Conservation (phyloP, 306 rosid species). For the Cucumis hystrix region DNA sequence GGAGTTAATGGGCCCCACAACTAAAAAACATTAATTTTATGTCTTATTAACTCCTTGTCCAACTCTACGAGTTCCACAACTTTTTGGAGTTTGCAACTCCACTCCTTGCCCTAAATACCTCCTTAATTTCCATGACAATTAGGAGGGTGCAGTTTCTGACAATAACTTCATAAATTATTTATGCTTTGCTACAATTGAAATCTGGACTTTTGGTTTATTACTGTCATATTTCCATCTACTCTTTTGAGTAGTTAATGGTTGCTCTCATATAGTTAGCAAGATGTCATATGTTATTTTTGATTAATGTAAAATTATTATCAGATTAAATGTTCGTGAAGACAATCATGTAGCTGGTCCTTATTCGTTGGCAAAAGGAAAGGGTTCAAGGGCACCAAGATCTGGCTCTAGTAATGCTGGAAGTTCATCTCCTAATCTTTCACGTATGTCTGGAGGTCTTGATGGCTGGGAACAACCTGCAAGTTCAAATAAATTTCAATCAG, state of each 20-base stretch:
- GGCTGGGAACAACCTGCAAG: constrained; percentile 44
- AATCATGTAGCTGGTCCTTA: constrained; percentile 27
- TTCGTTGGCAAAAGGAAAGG: constrained; percentile 53
- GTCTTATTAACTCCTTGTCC: too few species aligned
- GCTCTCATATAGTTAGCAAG: background rate
- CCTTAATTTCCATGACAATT: background rate
- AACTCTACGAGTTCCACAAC: too few species aligned
- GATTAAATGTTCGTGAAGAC: constrained; percentile 44
- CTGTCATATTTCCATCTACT: background rate
- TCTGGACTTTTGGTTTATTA: background rate
- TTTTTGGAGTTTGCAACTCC: too few species aligned
- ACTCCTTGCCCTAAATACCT: too few species aligned
- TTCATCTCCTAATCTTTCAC: constrained; percentile 42
- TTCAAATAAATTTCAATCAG: constrained; percentile 34
- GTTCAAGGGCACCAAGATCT: constrained; percentile 59
- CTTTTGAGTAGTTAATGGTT: background rate
- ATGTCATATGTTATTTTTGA: background rate
- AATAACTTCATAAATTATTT: background rate
- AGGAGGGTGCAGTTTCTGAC: background rate
- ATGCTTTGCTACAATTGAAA: background rate
- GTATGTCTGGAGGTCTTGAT: constrained; percentile 41
- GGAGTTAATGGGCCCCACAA: too few species aligned
- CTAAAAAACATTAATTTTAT: too few species aligned
- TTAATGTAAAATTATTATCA: constrained; percentile 10
- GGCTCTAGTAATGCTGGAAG: constrained; percentile 38